A percentile compares a stretch with the other conserved stretches of the same genome.
Conservation (phyloP, 176 grass and related monocot genomes). For the Eleusine coracana region DNA sequence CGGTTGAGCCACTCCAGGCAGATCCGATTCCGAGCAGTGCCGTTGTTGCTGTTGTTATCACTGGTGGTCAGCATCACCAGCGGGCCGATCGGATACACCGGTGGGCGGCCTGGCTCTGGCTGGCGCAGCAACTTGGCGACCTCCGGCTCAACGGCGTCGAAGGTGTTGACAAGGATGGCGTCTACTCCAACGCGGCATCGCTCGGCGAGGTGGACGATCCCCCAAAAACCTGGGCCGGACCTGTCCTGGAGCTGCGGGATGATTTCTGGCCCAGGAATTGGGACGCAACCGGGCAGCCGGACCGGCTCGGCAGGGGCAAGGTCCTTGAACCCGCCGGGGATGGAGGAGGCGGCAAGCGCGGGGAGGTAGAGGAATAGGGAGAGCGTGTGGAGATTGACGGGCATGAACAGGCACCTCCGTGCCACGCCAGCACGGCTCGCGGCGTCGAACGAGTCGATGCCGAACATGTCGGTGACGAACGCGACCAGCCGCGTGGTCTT, state of each 20-base stretch:
- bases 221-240: conserved; percentile 42
- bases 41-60: background rate
- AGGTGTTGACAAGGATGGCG: conserved; percentile 42
- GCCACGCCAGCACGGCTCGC: conserved; percentile 37
- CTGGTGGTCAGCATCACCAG: conserved; percentile 10
- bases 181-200: background rate
- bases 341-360: conserved; percentile 24
- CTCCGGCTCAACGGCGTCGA: conserved; percentile 57
- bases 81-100: conserved; percentile 48
- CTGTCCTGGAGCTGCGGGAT: conserved; percentile 49
- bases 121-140: conserved; percentile 21
- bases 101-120: conserved; percentile 3
- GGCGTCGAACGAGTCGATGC: conserved; percentile 43
- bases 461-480: conserved; percentile 65
- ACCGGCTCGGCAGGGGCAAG: conserved; percentile 44
- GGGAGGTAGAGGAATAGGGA: conserved; percentile 59
- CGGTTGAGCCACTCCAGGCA: conserved; percentile 67
- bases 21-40: background rate
- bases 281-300: conserved; percentile 60
- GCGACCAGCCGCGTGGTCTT: conserved; percentile 20
- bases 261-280: conserved; percentile 51
- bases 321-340: conserved; percentile 52
- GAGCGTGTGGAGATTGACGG: conserved; percentile 54
- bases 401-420: conserved; percentile 52
- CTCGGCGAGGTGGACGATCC: conserved; percentile 52